Percentiles rank a stretch among this genome's conserved stretches.
phyloP scores from a whole-genome alignment of 1,284 basidiomycete genomes.

The Tilletiopsis washingtonensis region DNA sequence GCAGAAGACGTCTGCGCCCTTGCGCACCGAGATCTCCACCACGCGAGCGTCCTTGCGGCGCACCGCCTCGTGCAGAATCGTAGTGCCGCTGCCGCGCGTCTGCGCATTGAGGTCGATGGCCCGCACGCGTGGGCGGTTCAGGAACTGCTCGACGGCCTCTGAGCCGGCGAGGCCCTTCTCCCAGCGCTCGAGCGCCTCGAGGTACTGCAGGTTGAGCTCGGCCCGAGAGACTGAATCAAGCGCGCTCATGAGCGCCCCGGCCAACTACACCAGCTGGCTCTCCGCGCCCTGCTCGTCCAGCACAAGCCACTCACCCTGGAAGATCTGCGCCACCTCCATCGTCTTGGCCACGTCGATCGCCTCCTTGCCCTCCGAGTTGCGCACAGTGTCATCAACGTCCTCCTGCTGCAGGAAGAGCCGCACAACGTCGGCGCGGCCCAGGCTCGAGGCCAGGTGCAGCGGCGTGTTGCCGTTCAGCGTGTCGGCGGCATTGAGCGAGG shows the following conservation, averaged over 20 bases:
- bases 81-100: slow-evolving; percentile 53
- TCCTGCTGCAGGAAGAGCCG: slow-evolving; percentile 52
- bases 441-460: slow-evolving; percentile 74
- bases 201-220: slow-evolving; percentile 67
- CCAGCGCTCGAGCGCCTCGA: slow-evolving; percentile 57
- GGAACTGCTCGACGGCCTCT: slow-evolving; percentile 53
- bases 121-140: slow-evolving; percentile 21
- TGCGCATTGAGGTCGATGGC: slow-evolving; percentile 38
- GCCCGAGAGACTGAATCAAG: slow-evolving; percentile 63
- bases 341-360: slow-evolving; percentile 65
- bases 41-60: slow-evolving; percentile 69
- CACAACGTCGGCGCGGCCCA: slow-evolving; percentile 69
- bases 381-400: slow-evolving; percentile 68
- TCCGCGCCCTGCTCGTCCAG: background rate
- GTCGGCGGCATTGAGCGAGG: slow-evolving; percentile 39
- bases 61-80: slow-evolving; percentile 81
- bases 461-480: slow-evolving; percentile 60
- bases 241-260: no score
- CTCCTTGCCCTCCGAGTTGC: slow-evolving; percentile 64
- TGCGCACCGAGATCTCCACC: slow-evolving; percentile 72
- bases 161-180: slow-evolving; percentile 54
- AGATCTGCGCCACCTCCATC: slow-evolving; percentile 58
- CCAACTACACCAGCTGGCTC: no score
- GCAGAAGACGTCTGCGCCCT: slow-evolving; percentile 83
- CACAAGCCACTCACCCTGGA: slow-evolving; percentile 67